A percentile compares a stretch with the other conserved stretches of the same genome.
phyloP scores from a whole-genome alignment of 2,329 filamentous ascomycete genomes.

The Phialemonium atrogriseum region DNA sequence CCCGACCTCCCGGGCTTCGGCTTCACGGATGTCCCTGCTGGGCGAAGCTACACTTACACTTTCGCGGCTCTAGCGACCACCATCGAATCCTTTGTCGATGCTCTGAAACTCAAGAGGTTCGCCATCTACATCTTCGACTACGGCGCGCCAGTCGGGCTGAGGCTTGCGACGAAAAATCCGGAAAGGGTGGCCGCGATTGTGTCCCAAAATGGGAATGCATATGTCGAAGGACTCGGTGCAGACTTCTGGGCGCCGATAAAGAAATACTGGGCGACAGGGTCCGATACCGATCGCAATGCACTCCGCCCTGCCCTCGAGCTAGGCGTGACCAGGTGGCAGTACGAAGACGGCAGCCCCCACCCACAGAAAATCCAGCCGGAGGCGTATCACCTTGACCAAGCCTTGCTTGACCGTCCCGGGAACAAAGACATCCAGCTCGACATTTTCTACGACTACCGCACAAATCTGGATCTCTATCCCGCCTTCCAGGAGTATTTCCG shows the following conservation, averaged over 20 bases:
- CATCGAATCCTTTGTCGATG: slow-evolving; percentile 38
- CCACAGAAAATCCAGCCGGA: slow-evolving; percentile 30
- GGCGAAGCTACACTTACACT: slow-evolving; percentile 38
- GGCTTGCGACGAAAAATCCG: slow-evolving; percentile 41
- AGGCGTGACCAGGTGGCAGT: slow-evolving; percentile 34
- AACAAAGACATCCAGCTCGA: slow-evolving; percentile 47
- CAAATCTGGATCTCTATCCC: slow-evolving; percentile 44
- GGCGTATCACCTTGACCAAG: slow-evolving; percentile 41
- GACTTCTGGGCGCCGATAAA: slow-evolving; percentile 41
- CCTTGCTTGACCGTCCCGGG: slow-evolving; percentile 38
- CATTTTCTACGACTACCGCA: slow-evolving; percentile 48
- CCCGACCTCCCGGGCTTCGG: slow-evolving; percentile 54
- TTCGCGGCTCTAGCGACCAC: slow-evolving; percentile 43
- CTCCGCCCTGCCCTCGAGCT: slow-evolving; percentile 27
- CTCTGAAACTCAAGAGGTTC: slow-evolving; percentile 36
- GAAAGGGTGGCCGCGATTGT: slow-evolving; percentile 42
- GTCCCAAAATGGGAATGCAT: slow-evolving; percentile 54
- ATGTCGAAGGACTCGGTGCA: slow-evolving; percentile 42
- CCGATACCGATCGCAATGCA: slow-evolving; percentile 24
- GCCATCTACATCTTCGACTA: slow-evolving; percentile 57
- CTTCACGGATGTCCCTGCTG: slow-evolving; percentile 39
- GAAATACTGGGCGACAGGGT: slow-evolving; percentile 33
- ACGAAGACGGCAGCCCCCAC: slow-evolving; percentile 28
- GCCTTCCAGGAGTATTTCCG: slow-evolving; percentile 47
- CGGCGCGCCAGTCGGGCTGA: slow-evolving; percentile 46